These are phyloP conservation scores for Diaporthe destruens DNA, from an alignment of 2,329 filamentous ascomycete genomes.

Conservation along the genomic window DNA sequence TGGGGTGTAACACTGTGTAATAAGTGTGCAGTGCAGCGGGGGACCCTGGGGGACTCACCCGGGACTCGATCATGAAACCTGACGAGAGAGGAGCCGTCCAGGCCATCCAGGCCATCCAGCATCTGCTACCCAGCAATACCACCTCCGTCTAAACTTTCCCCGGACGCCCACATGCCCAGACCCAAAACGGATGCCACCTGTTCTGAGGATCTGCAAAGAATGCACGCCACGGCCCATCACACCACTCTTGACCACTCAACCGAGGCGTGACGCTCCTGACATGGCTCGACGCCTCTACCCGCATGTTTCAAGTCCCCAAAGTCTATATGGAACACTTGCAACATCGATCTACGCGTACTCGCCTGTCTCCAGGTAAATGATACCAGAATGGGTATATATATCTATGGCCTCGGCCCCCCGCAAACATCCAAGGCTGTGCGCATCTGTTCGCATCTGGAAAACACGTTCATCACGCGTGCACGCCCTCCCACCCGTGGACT, in stretches of 20 bases:
- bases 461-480: not conserved
- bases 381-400: conserved; percentile 16
- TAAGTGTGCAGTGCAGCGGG: not conserved
- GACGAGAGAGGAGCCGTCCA: not conserved
- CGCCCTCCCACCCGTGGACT: conserved; percentile 5
- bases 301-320: conserved; percentile 27
- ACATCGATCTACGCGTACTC: conserved; percentile 9
- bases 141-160: conserved; percentile 29
- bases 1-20: too few relatives aligned
- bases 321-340: conserved; percentile 23
- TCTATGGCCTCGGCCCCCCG: not conserved
- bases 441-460: not conserved
- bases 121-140: conserved; percentile 18
- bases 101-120: not conserved
- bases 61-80: conserved; percentile 29
- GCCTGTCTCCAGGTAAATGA: not conserved
- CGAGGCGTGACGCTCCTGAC: conserved; percentile 13
- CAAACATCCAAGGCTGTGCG: not conserved
- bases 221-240: conserved; percentile 21
- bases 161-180: not conserved
- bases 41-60: not conserved
- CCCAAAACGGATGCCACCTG: conserved; percentile 13
- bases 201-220: conserved; percentile 6
- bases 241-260: conserved; percentile 12
- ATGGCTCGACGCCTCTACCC: conserved; percentile 28